These are phyloP conservation scores for Globisporangium perplexum DNA, from an alignment of 352 stramenopile species.

Conservation along the genomic window DNA sequence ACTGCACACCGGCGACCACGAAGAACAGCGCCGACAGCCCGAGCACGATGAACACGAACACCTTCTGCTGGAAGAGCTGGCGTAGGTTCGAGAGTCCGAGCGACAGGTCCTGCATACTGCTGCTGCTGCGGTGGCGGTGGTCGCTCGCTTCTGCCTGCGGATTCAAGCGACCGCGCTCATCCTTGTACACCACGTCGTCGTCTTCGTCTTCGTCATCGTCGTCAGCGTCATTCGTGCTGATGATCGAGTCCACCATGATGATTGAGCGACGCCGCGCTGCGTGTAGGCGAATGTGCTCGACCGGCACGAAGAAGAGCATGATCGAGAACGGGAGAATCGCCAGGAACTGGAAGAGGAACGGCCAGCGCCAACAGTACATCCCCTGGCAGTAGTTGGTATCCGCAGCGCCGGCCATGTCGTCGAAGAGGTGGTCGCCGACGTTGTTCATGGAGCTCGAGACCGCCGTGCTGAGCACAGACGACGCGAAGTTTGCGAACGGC, in stretches of 20 bases:
- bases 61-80: slow-evolving; percentile 46
- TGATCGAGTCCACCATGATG: slow-evolving; percentile 50
- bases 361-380: slow-evolving; percentile 86
- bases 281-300: slow-evolving; percentile 59
- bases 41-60: slow-evolving; percentile 78
- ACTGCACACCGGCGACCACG: slow-evolving; percentile 74
- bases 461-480: slow-evolving; percentile 17
- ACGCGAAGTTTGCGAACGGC: slow-evolving; percentile 8
- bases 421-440: slow-evolving; percentile 25
- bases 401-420: slow-evolving; percentile 23
- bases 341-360: slow-evolving; percentile 74
- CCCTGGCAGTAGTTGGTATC: slow-evolving; percentile 49
- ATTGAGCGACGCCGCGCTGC: slow-evolving; percentile 49
- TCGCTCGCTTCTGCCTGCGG: not conserved
- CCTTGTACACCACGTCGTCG: slow-evolving; percentile 16
- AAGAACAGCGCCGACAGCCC: slow-evolving; percentile 80
- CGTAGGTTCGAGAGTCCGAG: slow-evolving; percentile 41
- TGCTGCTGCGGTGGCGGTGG: slow-evolving; percentile 7
- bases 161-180: slow-evolving; percentile 24
- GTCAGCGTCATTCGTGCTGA: slow-evolving; percentile 33
- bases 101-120: slow-evolving; percentile 21
- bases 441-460: slow-evolving; percentile 16
- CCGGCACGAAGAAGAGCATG: slow-evolving; percentile 75
- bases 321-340: slow-evolving; percentile 69
- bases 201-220: slow-evolving; percentile 25